These are phyloP conservation scores for Protea cynaroides DNA, from an alignment of 164 flowering plant species.

Conservation along the genomic window DNA sequence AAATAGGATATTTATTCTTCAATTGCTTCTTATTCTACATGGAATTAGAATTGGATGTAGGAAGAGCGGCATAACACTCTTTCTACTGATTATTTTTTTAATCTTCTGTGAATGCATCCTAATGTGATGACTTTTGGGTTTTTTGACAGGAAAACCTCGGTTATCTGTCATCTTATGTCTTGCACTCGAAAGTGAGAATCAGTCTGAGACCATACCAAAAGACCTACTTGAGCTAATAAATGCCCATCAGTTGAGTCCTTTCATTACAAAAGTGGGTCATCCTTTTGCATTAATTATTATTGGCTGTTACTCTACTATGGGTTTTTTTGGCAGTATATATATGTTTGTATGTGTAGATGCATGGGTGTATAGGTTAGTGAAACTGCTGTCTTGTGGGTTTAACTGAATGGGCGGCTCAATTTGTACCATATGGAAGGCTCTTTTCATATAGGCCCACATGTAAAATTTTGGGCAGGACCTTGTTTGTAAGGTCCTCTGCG, in stretches of 20 bases:
- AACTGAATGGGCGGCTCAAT: too few species aligned
- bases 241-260: conserved; percentile 68
- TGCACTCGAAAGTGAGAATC: conserved; percentile 30
- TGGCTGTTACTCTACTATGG: neutral
- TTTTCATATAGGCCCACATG: too few species aligned
- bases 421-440: too few species aligned
- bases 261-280: conserved; percentile 64
- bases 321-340: too few species aligned
- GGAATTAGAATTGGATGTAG: neutral
- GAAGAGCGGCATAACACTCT: too few species aligned
- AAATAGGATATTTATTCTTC: too few species aligned
- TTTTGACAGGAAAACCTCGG: conserved; percentile 49
- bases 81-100: neutral
- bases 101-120: neutral
- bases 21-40: neutral
- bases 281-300: conserved; percentile 3
- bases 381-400: too few species aligned
- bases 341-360: too few species aligned
- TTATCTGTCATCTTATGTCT: conserved; percentile 58
- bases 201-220: conserved; percentile 35
- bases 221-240: conserved; percentile 55
- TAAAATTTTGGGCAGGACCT: too few species aligned
- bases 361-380: too few species aligned
- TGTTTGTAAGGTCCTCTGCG: too few species aligned
- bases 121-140: conserved; percentile 15